Evolutionary conservation across 2,329 filamentous ascomycete species (phyloP), one percentile per base, ranked within the genome.

Genomic region (Alternaria triticimaculans): DNA sequence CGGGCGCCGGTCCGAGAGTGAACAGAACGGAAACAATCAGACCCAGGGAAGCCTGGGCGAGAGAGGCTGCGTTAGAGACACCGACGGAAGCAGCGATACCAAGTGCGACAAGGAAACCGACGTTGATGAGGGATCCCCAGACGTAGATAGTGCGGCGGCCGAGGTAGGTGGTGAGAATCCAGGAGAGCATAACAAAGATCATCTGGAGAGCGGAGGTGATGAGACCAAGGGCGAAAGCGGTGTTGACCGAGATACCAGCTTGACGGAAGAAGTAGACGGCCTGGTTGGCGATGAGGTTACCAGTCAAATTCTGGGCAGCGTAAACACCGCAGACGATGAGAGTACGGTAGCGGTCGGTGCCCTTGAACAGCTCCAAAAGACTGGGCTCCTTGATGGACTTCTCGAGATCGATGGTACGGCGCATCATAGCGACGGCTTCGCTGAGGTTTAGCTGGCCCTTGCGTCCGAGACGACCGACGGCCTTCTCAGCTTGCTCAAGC

Each of bases 21-120:
- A 90, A 92, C 30, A 90, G 78, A 60, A 91, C 86, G 26, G 89
- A 90, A 72, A 91, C 83, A 69, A 90, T 88, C 56, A 91, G 81
- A 66, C 88, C 89, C 23, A 91, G 80, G 8, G 85, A 87, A 9
- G 89, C 89, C 76, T 89, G 87, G 3, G 88, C 88, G 30, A 85
- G 79, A 55, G 76, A 83, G 48, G 86, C 72, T 6, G 84, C 70
- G 0, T 60, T 81, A 9, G 75, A 77, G 2, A 20, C 20, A 55
- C 80, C 82, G 59, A 87, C 76, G 7, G 87, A 89, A 63, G 75
- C 88, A 1, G 86, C 86, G 66, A 90, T 81, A 76, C 88, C 89
- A 25, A 91, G 87, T 6, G 81, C 80, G 64, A 90, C 57, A 12
- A 90, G 81, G 68, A 90, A 83, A 41, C 74, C 69, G 56, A 81